Percentiles rank a stretch among this genome's conserved stretches.
Conservation (phyloP, 169 alveolate genomes). For the Cryptosporidium parvum region DNA sequence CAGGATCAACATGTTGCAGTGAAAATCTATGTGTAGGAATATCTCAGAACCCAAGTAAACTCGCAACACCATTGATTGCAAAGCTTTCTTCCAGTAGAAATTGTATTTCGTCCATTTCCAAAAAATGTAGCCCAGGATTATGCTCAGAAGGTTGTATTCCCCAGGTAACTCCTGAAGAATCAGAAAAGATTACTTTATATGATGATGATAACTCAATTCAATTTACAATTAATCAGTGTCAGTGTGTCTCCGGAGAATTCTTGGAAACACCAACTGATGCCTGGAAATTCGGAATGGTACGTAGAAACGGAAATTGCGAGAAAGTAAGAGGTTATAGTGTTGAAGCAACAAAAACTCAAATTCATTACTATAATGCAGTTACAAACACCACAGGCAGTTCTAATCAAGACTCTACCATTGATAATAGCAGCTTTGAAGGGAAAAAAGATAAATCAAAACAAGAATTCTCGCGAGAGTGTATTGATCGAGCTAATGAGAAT, state of each 20-base stretch:
- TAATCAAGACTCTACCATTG: neutral
- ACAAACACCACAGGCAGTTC: neutral
- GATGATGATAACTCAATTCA: slow-evolving; percentile 51
- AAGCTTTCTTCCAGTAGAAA: slow-evolving; percentile 34
- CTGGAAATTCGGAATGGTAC: slow-evolving; percentile 67
- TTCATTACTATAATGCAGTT: slow-evolving; percentile 43
- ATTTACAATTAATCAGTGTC: slow-evolving; percentile 61
- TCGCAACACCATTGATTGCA: slow-evolving; percentile 62
- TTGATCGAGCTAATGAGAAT: slow-evolving; percentile 22
- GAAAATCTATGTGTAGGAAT: slow-evolving; percentile 64
- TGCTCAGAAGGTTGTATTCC: slow-evolving; percentile 52
- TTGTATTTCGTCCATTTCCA: slow-evolving; percentile 41
- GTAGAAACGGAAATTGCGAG: slow-evolving; percentile 62
- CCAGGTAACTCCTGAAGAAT: slow-evolving; percentile 54
- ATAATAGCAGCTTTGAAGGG: neutral
- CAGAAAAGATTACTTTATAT: slow-evolving; percentile 37
- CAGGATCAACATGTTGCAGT: slow-evolving; percentile 76
- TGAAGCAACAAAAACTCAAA: slow-evolving; percentile 30
- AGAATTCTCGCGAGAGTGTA: slow-evolving; percentile 43
- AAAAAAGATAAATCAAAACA: neutral
- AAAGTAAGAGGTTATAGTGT: slow-evolving; percentile 52
- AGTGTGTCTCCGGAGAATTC: slow-evolving; percentile 42
- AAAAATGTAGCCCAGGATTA: slow-evolving; percentile 44
- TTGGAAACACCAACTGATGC: slow-evolving; percentile 52
- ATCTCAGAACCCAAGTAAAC: slow-evolving; percentile 49